Evolutionary conservation across 176 grass and related monocot genomes (phyloP).

Genomic region (Calamus simplicifolius): DNA sequence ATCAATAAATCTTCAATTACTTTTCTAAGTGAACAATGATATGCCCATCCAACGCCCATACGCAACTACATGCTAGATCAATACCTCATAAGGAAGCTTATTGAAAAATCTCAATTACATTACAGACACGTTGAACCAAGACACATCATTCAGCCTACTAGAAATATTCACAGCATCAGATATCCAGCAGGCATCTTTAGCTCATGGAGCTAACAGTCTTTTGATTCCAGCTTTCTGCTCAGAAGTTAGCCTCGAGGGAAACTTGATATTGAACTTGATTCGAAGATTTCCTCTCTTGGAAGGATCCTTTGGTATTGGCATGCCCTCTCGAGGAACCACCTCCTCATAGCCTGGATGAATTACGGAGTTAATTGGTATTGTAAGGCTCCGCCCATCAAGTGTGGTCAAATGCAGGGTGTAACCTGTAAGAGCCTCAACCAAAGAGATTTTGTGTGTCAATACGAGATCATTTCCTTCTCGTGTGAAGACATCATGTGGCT

Average conservation of each 20-base stretch:
- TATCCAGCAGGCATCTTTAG: too few species aligned
- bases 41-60: too few species aligned
- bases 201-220: conserved; percentile 45
- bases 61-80: too few species aligned
- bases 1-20: too few species aligned
- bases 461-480: conserved; percentile 18
- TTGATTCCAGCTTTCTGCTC: conserved; percentile 72
- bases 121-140: too few species aligned
- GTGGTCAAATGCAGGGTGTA: neutral
- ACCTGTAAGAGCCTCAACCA: conserved; percentile 3
- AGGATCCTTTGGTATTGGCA: conserved; percentile 58
- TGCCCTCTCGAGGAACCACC: conserved; percentile 63
- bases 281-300: conserved; percentile 60
- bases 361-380: neutral
- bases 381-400: conserved; percentile 7
- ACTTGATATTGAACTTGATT: conserved; percentile 73
- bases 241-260: conserved; percentile 57
- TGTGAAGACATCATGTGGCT: neutral
- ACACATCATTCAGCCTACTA: too few species aligned
- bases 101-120: too few species aligned
- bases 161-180: neutral
- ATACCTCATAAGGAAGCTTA: too few species aligned
- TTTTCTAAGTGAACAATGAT: too few species aligned
- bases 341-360: conserved; percentile 40
- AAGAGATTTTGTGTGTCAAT: conserved; percentile 1